Base-by-base conservation (phyloP, 164 flowering plant species). In the Dillenia suffruticosa region DNA sequence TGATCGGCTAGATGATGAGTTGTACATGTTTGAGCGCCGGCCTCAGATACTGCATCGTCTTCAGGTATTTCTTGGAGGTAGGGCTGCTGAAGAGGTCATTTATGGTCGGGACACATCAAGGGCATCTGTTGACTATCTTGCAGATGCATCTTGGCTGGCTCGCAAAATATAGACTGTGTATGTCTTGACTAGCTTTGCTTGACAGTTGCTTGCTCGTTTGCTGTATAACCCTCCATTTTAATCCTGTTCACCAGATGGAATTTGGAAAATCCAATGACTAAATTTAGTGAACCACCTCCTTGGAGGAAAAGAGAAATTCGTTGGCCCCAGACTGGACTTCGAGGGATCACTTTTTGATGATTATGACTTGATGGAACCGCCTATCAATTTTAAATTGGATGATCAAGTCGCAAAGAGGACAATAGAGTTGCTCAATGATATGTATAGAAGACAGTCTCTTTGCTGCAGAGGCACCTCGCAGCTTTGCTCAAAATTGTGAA, bases 91-190 rank as follows among this genome's bases (percentile, higher is more conserved):
- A 76, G 98, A 94, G 75, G 86, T 94, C 16, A 83, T 94, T 53
- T 89, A 81, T 75, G 97, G 98, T 48, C 74, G 79, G 56, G 96
- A 94, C 72, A 86, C 97, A 54, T 94, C 98, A 46, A 83, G 62
- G 65, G 95, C 93, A 52, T 94, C 98, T 16, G 84, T 86, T 59
- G 71, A 63, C 76, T 87, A 91, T 70, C 89, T 94, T 63, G 91
- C 93, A 46, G 92, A 89, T 86, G 98, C 98, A 58, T 83, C 93
- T 48, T 94, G 98, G 98, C 95, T 94, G 62, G 98, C 98, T 65
- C 95, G 98, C 58, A 94, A 94, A 79, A 94, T 94, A 62, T 71
- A 91, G 68, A 87, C 98, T 74, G 81, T 89, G 98, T 91, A 57
- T 32, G 81, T 44, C 43, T 48, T 59, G 70, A 44, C 50, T 44